phyloP scores from a whole-genome alignment of 345 rosid genomes.

The Populus tremula region DNA sequence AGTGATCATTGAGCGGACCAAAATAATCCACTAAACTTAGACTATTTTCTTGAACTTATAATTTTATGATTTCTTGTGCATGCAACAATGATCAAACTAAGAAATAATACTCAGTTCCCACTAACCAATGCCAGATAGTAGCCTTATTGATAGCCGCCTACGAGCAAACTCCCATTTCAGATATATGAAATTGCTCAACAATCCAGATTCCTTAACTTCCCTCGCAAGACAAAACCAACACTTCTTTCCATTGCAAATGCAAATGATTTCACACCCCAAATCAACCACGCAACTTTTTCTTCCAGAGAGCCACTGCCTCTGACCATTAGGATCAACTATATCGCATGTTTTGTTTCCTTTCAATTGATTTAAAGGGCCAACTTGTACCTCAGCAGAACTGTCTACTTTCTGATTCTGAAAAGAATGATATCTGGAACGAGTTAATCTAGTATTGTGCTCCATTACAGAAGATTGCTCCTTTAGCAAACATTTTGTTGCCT shows the following conservation, averaged over 20 bases:
- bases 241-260: slow-evolving; percentile 59
- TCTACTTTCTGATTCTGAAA: slow-evolving; percentile 42
- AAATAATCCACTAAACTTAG: too few relatives aligned
- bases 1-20: too few relatives aligned
- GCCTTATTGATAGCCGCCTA: slow-evolving; percentile 54
- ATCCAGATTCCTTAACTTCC: slow-evolving; percentile 49
- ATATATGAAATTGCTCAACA: slow-evolving; percentile 38
- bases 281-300: slow-evolving; percentile 26
- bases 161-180: slow-evolving; percentile 68
- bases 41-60: background rate
- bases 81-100: background rate
- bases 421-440: slow-evolving; percentile 69
- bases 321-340: slow-evolving; percentile 16
- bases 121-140: slow-evolving; percentile 67
- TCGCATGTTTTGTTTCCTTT: slow-evolving; percentile 22
- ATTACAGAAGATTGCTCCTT: slow-evolving; percentile 41
- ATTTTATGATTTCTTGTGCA: background rate
- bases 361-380: slow-evolving; percentile 25
- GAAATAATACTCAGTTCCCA: background rate
- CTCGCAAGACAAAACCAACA: slow-evolving; percentile 54
- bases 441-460: slow-evolving; percentile 51
- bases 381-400: slow-evolving; percentile 26
- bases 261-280: slow-evolving; percentile 25
- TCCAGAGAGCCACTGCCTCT: slow-evolving; percentile 29
- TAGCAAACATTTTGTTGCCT: slow-evolving; percentile 27